phyloP scores from a whole-genome alignment of 768 basidiomycete genomes.

The Agrocybe chaxingu region DNA sequence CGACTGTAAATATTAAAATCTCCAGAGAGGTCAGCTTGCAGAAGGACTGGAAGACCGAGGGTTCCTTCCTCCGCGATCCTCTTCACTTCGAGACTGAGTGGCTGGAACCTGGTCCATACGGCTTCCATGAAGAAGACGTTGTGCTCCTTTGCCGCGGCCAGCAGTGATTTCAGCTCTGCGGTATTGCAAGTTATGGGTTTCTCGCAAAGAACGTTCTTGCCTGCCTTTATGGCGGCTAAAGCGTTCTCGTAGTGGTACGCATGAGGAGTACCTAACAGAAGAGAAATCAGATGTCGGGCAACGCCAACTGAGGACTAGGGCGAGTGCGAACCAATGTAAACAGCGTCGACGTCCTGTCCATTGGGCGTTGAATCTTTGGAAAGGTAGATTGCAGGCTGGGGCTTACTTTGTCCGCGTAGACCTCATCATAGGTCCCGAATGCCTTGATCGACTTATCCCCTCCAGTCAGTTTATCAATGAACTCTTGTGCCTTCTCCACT shows the following conservation, averaged over 20 bases:
- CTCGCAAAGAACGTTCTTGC: slow-evolving; percentile 86
- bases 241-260: slow-evolving; percentile 80
- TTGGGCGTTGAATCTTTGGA: background rate
- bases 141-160: slow-evolving; percentile 71
- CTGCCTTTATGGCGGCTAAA: slow-evolving; percentile 68
- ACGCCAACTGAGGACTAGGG: slow-evolving; percentile 3
- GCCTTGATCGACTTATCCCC: slow-evolving; percentile 57
- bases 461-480: slow-evolving; percentile 52
- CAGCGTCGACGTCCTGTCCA: slow-evolving; percentile 61
- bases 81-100: slow-evolving; percentile 62
- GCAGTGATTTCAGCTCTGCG: slow-evolving; percentile 70
- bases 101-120: slow-evolving; percentile 84
- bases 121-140: slow-evolving; percentile 92
- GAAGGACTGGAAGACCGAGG: slow-evolving; percentile 63
- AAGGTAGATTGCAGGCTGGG: background rate
- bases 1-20: slow-evolving; percentile 66
- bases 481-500: slow-evolving; percentile 63
- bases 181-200: slow-evolving; percentile 82
- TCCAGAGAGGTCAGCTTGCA: slow-evolving; percentile 76
- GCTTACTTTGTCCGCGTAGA: slow-evolving; percentile 65
- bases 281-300: background rate
- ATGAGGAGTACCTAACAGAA: slow-evolving; percentile 70
- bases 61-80: slow-evolving; percentile 56
- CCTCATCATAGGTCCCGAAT: slow-evolving; percentile 71
- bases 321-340: slow-evolving; percentile 40